Evolutionary conservation across 2,329 filamentous ascomycete genomes (phyloP).

Genomic region (Fusarium proliferatum): DNA sequence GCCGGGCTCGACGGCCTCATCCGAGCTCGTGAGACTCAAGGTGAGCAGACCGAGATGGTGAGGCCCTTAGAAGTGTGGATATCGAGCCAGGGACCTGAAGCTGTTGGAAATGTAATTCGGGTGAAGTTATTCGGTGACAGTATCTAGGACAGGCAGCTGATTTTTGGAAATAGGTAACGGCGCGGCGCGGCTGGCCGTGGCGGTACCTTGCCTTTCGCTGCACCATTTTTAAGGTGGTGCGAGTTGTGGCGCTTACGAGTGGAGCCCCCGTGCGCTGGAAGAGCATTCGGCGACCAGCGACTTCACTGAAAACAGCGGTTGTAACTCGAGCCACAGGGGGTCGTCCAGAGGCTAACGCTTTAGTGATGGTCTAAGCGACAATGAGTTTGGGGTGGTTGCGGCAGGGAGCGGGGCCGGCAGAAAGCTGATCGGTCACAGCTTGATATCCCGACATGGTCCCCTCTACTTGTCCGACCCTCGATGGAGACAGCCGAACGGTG

Average conservation of each 20-base stretch:
- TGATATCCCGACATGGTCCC: slow-evolving; percentile 21
- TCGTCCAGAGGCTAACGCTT: background rate
- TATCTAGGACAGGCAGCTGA: slow-evolving; percentile 27
- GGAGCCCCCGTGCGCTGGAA: slow-evolving; percentile 6
- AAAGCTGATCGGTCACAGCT: slow-evolving; percentile 27
- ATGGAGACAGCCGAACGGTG: background rate
- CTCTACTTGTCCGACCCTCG: slow-evolving; percentile 2
- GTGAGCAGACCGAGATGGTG: slow-evolving; percentile 39
- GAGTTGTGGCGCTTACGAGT: slow-evolving; percentile 38
- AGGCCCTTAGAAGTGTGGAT: slow-evolving; percentile 40
- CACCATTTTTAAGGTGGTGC: slow-evolving; percentile 17
- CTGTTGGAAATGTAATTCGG: slow-evolving; percentile 20
- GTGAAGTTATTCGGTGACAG: slow-evolving; percentile 39
- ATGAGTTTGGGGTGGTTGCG: slow-evolving; percentile 18
- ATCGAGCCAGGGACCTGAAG: slow-evolving; percentile 6
- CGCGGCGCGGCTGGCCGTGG: slow-evolving; percentile 12
- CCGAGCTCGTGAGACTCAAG: slow-evolving; percentile 36
- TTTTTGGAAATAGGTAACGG: slow-evolving; percentile 20
- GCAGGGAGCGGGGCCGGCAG: slow-evolving; percentile 25
- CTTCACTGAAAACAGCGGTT: slow-evolving; percentile 33
- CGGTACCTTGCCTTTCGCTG: slow-evolving; percentile 4
- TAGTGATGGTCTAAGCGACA: slow-evolving; percentile 11
- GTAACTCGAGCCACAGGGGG: slow-evolving; percentile 18
- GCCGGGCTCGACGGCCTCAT: slow-evolving; percentile 43
- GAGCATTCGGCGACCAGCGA: slow-evolving; percentile 9